phyloP scores from a whole-genome alignment of 1,284 basidiomycete genomes.

The Leccinum angustisporum region DNA sequence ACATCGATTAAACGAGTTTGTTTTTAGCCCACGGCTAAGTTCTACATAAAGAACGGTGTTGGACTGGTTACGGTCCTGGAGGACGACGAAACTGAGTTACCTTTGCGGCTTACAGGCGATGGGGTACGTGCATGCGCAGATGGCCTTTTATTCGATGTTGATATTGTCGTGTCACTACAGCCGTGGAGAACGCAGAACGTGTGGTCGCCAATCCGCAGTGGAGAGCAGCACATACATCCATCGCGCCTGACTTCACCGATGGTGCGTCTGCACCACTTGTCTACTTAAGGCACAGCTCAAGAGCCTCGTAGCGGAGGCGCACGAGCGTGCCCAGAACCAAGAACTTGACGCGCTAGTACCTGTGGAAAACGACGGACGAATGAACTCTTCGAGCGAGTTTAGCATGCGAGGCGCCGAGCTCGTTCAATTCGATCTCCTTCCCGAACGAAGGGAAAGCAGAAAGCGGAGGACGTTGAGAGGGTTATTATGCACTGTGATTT shows the following conservation, averaged over 20 bases:
- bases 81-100: conserved; percentile 69
- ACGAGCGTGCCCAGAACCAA: conserved; percentile 61
- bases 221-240: conserved; percentile 85
- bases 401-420: conserved; percentile 64
- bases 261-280: conserved; percentile 88
- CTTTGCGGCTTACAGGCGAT: conserved; percentile 84
- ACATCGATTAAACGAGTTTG: background rate
- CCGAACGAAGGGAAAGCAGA: conserved; percentile 58
- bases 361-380: conserved; percentile 17
- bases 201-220: conserved; percentile 82
- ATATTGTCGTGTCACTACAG: conserved; percentile 37
- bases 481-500: conserved; percentile 96
- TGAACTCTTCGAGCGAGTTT: conserved; percentile 29
- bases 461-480: conserved; percentile 47
- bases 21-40: conserved; percentile 78
- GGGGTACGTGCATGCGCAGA: conserved; percentile 52
- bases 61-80: conserved; percentile 74
- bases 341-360: conserved; percentile 35
- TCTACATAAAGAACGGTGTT: conserved; percentile 65
- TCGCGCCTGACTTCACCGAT: conserved; percentile 84
- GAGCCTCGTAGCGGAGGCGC: conserved; percentile 77
- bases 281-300: conserved; percentile 90
- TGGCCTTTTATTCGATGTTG: conserved; percentile 4
- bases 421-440: conserved; percentile 43
- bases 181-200: conserved; percentile 80